Evolutionary conservation across 495 filamentous ascomycete species (phyloP).

Genomic region (Diplogelasinospora grovesii): DNA sequence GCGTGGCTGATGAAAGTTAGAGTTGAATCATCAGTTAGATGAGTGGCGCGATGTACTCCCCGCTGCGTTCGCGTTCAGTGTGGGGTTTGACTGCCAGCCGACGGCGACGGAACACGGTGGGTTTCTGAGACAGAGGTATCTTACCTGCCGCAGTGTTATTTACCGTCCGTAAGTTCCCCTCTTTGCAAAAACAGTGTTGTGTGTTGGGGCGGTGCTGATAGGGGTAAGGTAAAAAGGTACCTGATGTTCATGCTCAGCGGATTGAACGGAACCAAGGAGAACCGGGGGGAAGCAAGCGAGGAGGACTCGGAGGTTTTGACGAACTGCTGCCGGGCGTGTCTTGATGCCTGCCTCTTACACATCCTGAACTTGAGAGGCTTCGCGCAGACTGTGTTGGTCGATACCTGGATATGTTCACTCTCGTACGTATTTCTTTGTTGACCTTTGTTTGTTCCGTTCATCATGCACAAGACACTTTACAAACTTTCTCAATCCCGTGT

Average conservation of each 20-base stretch:
- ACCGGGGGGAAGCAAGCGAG: constrained; percentile 5
- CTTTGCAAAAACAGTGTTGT: background rate
- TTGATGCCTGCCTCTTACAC: constrained; percentile 37
- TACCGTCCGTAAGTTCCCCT: constrained; percentile 32
- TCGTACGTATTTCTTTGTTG: constrained; percentile 26
- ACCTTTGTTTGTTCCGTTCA: background rate
- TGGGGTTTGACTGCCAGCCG: constrained; percentile 15
- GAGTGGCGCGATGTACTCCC: constrained; percentile 39
- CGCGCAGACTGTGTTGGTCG: constrained; percentile 37
- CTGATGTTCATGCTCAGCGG: constrained; percentile 36
- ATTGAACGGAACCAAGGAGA: background rate
- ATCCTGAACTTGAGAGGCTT: constrained; percentile 33
- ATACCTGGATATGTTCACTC: constrained; percentile 45
- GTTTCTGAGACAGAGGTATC: constrained; percentile 40
- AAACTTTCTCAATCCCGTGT: too few species aligned
- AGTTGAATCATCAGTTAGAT: constrained; percentile 39
- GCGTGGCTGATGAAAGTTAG: too few species aligned
- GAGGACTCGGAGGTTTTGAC: constrained; percentile 23
- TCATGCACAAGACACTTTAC: too few species aligned
- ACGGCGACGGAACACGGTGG: constrained; percentile 26
- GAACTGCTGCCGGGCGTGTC: constrained; percentile 32
- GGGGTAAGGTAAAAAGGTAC: too few species aligned
- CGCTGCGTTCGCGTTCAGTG: constrained; percentile 29
- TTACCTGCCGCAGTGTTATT: constrained; percentile 42
- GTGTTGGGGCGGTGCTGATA: too few species aligned